Evolutionary conservation across 2,329 filamentous ascomycete genomes (phyloP), one percentile per base, ranked within the genome.

Genomic region (Ophiocordyceps australis): DNA sequence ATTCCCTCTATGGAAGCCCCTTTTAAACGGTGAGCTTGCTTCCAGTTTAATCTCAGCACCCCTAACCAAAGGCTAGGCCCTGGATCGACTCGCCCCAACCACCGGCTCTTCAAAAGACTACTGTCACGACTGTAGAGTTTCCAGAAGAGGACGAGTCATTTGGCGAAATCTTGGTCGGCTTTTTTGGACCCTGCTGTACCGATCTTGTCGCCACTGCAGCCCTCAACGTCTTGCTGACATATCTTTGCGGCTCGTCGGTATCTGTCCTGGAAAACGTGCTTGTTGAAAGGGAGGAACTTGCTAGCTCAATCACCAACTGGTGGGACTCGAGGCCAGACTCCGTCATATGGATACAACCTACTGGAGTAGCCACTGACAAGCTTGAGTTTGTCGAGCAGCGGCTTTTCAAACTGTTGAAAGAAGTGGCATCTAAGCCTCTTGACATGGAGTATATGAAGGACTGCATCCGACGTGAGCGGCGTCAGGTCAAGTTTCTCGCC

Each of bases 91-190:
- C 86, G 4, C 65, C 72, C 27, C 77, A 79, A 35, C 74, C 82
- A 0, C 75, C 80, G 3, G 52, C 69, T 0, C 57, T 98, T 16
- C 65, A 66, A 17, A 62, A 79, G 44, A 82, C 80, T 0, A 59
- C 74, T 9, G 52, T 92, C 9, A 70, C 86, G 36, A 81, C 65
- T 1, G 75, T 92, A 16, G 75, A 92, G 34, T 98, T 98, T 40
- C 89, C 89, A 0, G 89, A 98, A 45, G 86, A 94, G 40, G 89
- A 98, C 37, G 89, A 98, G 45, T 86, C 82, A 0, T 79, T 74
- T 29, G 89, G 89, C 20, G 86, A 95, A 44, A 72, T 95, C 25
- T 57, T 81, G 25, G 72, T 94, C 13, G 77, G 68, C 2, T 93
- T 91, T 52, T 72, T 95, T 28, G 89, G 89, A 1, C 89, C 89